Base-by-base conservation (phyloP, 1,284 basidiomycete genomes). In the Ustilago loliicola region DNA sequence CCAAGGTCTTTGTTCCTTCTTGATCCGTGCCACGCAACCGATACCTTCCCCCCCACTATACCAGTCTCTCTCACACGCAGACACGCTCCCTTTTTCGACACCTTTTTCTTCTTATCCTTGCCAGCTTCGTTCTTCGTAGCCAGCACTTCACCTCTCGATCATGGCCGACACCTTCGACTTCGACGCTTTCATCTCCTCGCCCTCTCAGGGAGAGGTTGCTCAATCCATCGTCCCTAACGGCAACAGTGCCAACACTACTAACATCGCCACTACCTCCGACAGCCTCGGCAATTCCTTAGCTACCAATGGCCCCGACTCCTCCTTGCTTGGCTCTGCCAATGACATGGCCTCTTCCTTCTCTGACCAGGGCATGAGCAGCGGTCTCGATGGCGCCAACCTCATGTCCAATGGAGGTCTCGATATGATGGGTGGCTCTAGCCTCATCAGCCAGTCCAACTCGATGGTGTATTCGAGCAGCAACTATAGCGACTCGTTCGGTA, bases 151-250 rank as follows among this genome's bases (percentile, higher is more conserved):
- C 55, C 34, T 50, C 30, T 67, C 65, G 27, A 72, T 29, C 11
- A 80, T 80, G 79, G 45, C 68, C 11, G 72, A 72, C 51, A 65
- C 75, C 21, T 80, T 80, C 54, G 79, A 80, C 53, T 80, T 80
- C 42, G 69, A 80, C 66, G 79, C 79, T 29, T 80, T 80, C 68
- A 79, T 79, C 64, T 73, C 77, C 51, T 79, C 72, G 7, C 77
- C 77, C 13, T 68, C 67, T 9, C 72, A 75, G 69, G 68, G 47
- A 56, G 77, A 79, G 36, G 57, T 34, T 36, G 50, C 50, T 23
- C 50, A 23, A 11, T 25, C 55, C 32, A 51, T 64, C 56, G 13
- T 50, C 48, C 59, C 27, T 53, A 64, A 67, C 58, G 45, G 13
- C 45, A 15, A 53, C 38, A 30, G 7, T 36, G 9, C 53, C 30